phyloP scores from a whole-genome alignment of 2,329 filamentous ascomycete genomes.

The Ceratocystis huliohia region DNA sequence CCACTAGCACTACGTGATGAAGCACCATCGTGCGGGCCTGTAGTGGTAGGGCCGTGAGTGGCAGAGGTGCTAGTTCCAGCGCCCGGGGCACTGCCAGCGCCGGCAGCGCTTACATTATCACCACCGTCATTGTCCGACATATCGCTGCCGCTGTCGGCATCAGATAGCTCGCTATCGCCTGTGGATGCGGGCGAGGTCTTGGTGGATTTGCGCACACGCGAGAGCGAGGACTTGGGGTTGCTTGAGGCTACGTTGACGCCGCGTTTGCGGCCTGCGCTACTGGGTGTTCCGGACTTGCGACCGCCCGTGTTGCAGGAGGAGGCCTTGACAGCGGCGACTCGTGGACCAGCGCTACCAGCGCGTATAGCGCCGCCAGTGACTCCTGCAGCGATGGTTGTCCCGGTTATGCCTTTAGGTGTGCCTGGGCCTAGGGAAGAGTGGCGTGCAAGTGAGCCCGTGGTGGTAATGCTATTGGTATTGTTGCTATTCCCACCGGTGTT shows the following conservation, averaged over 20 bases:
- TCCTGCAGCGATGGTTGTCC: slow-evolving; percentile 23
- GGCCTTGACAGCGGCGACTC: slow-evolving; percentile 37
- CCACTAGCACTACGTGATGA: neutral
- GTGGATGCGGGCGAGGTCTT: slow-evolving; percentile 52
- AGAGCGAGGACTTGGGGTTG: slow-evolving; percentile 46
- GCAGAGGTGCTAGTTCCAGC: neutral
- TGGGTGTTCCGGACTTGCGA: slow-evolving; percentile 37
- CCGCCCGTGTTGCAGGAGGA: slow-evolving; percentile 29
- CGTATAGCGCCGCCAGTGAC: slow-evolving; percentile 29
- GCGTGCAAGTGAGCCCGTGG: slow-evolving; percentile 47
- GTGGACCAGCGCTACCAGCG: slow-evolving; percentile 49
- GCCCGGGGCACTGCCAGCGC: slow-evolving; percentile 31
- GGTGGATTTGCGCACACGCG: slow-evolving; percentile 46
- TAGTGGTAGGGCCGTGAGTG: slow-evolving; percentile 27
- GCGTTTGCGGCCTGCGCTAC: slow-evolving; percentile 35
- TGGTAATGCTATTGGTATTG: slow-evolving; percentile 31
- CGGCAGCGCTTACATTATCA: slow-evolving; percentile 30
- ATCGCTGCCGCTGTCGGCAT: slow-evolving; percentile 45
- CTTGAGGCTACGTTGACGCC: slow-evolving; percentile 25
- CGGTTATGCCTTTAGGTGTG: slow-evolving; percentile 39
- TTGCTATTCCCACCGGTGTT: slow-evolving; percentile 37
- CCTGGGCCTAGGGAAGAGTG: slow-evolving; percentile 52
- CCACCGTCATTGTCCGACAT: slow-evolving; percentile 36
- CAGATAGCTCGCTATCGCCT: slow-evolving; percentile 52
- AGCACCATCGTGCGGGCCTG: neutral